These are phyloP conservation scores for Physocladia obscura DNA, from an alignment of 192 early-diverging fungal genomes.

Conservation along the genomic window DNA sequence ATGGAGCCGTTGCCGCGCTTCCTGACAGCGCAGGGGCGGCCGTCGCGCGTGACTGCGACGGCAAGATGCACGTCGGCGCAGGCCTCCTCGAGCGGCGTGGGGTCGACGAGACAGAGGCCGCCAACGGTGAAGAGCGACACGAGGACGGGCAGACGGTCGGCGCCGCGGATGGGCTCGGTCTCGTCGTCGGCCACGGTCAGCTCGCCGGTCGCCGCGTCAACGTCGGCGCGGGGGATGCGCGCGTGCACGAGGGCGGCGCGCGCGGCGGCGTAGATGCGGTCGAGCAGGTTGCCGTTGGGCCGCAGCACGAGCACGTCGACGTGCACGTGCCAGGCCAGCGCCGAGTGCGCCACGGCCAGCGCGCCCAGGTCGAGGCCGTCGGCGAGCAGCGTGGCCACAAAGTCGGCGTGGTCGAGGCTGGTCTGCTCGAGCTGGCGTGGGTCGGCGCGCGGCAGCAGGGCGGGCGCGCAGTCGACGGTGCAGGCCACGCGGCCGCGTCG, in stretches of 20 bases:
- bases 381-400: slow-evolving; percentile 76
- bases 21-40: slow-evolving; percentile 83
- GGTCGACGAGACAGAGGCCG: slow-evolving; percentile 79
- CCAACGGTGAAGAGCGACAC: slow-evolving; percentile 89
- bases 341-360: slow-evolving; percentile 82
- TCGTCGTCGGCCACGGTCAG: slow-evolving; percentile 94
- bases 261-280: slow-evolving; percentile 81
- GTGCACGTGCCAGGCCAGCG: slow-evolving; percentile 84
- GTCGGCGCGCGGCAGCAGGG: slow-evolving; percentile 17
- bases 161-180: slow-evolving; percentile 73
- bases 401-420: slow-evolving; percentile 81
- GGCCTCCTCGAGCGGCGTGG: slow-evolving; percentile 84
- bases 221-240: slow-evolving; percentile 75
- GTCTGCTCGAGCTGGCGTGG: slow-evolving; percentile 62
- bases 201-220: slow-evolving; percentile 84
- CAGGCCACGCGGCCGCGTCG: slow-evolving; percentile 68
- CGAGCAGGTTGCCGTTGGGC: slow-evolving; percentile 82
- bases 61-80: slow-evolving; percentile 77
- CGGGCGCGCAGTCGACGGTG: slow-evolving; percentile 76
- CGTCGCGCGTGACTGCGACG: slow-evolving; percentile 77
- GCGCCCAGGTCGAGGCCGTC: slow-evolving; percentile 81
- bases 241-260: slow-evolving; percentile 89
- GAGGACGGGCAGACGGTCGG: slow-evolving; percentile 75
- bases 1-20: slow-evolving; percentile 76
- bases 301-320: slow-evolving; percentile 89